A percentile compares a stretch with the other conserved stretches of the same genome.
Evolutionary conservation across 2,329 filamentous ascomycete genomes (phyloP).

Genomic region (Claviceps sp.): DNA sequence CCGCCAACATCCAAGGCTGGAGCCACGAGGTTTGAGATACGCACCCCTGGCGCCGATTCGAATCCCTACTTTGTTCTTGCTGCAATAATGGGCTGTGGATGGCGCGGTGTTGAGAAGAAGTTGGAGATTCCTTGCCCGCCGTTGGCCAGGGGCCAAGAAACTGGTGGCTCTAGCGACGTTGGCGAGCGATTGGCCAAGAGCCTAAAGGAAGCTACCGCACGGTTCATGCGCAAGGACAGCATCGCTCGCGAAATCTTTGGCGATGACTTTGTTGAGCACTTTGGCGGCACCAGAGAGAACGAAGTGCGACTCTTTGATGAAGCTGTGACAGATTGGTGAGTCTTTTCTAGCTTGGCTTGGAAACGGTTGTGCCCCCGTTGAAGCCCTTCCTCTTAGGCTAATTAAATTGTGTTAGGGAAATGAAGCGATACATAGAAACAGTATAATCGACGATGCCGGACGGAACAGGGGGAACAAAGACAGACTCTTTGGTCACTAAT

Average conservation of each 20-base stretch:
- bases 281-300: constrained; percentile 80
- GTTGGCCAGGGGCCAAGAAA: constrained; percentile 70
- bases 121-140: constrained; percentile 71
- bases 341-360: constrained; percentile 13
- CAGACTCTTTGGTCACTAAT: neutral
- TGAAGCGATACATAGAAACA: constrained; percentile 45
- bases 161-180: constrained; percentile 57
- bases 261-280: constrained; percentile 92
- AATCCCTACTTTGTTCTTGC: constrained; percentile 82
- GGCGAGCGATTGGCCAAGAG: constrained; percentile 72
- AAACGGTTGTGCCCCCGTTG: no score
- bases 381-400: neutral
- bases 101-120: constrained; percentile 87
- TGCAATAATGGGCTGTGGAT: constrained; percentile 76
- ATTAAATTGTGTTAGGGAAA: constrained; percentile 40
- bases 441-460: neutral
- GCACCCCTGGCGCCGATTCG: constrained; percentile 85
- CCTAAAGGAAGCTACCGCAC: constrained; percentile 68
- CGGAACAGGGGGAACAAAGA: neutral
- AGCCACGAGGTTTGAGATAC: constrained; percentile 83
- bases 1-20: constrained; percentile 75
- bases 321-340: constrained; percentile 91
- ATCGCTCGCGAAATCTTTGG: constrained; percentile 90
- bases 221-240: constrained; percentile 65
- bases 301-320: constrained; percentile 88